Percentiles rank a stretch among this genome's conserved stretches.
Evolutionary conservation across 2,329 filamentous ascomycete species (phyloP).

Genomic region (Ascochyta pisi): DNA sequence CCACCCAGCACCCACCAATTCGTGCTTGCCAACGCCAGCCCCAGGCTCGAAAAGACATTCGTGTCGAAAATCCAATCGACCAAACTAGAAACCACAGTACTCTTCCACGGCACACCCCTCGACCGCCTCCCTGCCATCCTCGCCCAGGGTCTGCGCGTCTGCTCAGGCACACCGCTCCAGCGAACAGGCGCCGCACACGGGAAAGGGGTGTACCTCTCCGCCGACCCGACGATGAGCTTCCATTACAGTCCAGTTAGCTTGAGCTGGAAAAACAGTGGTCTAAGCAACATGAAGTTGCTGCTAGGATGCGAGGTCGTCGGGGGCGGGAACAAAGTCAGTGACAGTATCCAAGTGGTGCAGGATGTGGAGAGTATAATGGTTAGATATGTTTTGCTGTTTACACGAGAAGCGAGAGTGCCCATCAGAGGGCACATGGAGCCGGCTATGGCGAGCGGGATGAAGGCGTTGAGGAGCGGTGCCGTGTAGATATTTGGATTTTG

Average conservation of each 20-base stretch:
- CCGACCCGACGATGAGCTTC: conserved; percentile 37
- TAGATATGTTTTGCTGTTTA: conserved; percentile 43
- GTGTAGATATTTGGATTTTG: conserved; percentile 2
- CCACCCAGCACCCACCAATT: conserved; percentile 42
- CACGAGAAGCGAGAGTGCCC: conserved; percentile 23
- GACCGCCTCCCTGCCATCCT: conserved; percentile 44
- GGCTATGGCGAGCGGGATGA: conserved; percentile 32
- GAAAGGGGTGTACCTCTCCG: conserved; percentile 43
- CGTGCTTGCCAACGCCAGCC: conserved; percentile 38
- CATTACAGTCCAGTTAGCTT: conserved; percentile 28
- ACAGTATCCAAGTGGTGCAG: conserved; percentile 37
- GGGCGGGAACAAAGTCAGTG: conserved; percentile 19
- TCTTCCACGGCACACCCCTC: conserved; percentile 45
- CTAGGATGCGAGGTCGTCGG: conserved; percentile 41
- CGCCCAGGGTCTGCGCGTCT: conserved; percentile 34
- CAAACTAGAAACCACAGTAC: conserved; percentile 24
- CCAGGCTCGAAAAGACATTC: conserved; percentile 34
- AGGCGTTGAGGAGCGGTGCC: conserved; percentile 24
- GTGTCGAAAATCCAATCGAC: conserved; percentile 14
- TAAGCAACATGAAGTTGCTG: conserved; percentile 38
- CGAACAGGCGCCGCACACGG: conserved; percentile 41
- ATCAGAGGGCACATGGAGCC: conserved; percentile 28
- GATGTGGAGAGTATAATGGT: conserved; percentile 42
- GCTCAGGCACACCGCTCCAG: conserved; percentile 39
- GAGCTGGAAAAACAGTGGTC: conserved; percentile 35